Conservation (phyloP, 805 yeast genomes). For the Jamesozyma piceae region DNA sequence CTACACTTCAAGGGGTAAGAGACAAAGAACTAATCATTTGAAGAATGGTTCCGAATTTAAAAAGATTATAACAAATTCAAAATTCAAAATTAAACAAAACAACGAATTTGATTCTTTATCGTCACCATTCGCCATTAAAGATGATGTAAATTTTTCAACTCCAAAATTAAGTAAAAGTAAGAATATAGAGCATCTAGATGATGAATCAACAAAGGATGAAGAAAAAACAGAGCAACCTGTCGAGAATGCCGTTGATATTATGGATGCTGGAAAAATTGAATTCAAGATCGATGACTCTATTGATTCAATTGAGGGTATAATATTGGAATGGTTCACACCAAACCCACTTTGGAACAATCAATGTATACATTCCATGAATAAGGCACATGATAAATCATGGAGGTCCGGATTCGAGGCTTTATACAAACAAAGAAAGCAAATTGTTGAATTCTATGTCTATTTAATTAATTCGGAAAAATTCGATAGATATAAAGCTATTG, state of each 20-base stretch:
- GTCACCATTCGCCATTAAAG: not conserved
- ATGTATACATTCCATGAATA: constrained; percentile 29
- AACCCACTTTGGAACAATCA: constrained; percentile 21
- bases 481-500: constrained; percentile 23
- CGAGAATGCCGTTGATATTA: not conserved
- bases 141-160: not conserved
- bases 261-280: not conserved
- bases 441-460: constrained; percentile 26
- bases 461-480: constrained; percentile 18
- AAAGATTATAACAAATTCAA: constrained; percentile 3
- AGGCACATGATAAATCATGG: constrained; percentile 23
- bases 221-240: not conserved
- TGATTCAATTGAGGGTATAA: constrained; percentile 18
- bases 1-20: not conserved
- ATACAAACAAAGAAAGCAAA: constrained; percentile 23
- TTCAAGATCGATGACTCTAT: constrained; percentile 16
- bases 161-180: not conserved
- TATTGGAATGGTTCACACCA: constrained; percentile 30
- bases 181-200: not conserved
- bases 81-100: constrained; percentile 1
- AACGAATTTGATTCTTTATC: not conserved
- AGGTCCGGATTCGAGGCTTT: constrained; percentile 15
- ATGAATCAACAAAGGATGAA: not conserved
- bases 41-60: not conserved
- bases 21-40: too few species aligned